Evolutionary conservation across 116 monocot species (phyloP).

Genomic region (Dioscorea cayenensis): DNA sequence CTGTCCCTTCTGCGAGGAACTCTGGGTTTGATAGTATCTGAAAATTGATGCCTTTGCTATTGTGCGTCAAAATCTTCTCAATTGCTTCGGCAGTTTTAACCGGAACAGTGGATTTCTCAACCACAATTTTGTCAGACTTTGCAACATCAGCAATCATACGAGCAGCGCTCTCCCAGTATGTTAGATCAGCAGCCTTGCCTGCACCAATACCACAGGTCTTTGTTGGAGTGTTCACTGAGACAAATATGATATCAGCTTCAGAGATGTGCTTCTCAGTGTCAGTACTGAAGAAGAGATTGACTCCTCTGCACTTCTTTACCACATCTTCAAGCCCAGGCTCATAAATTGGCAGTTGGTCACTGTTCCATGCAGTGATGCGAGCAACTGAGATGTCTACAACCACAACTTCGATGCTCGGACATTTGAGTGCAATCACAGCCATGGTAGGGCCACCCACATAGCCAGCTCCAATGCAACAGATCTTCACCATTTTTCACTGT

Average conservation of each 20-base stretch:
- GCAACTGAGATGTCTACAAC: slow-evolving; percentile 36
- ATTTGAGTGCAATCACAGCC: slow-evolving; percentile 47
- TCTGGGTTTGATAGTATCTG: slow-evolving; percentile 53
- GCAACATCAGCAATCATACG: slow-evolving; percentile 57
- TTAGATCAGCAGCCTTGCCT: slow-evolving; percentile 53
- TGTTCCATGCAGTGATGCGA: slow-evolving; percentile 44
- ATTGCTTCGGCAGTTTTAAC: slow-evolving; percentile 58
- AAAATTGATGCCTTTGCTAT: slow-evolving; percentile 43
- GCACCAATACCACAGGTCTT: slow-evolving; percentile 51
- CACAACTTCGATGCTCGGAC: slow-evolving; percentile 33
- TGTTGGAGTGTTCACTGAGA: slow-evolving; percentile 57
- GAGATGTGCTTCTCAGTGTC: slow-evolving; percentile 36
- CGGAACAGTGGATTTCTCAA: slow-evolving; percentile 54
- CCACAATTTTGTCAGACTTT: slow-evolving; percentile 50
- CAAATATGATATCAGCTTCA: slow-evolving; percentile 53
- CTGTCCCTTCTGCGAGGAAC: slow-evolving; percentile 50
- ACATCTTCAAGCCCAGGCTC: slow-evolving; percentile 49
- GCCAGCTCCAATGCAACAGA: slow-evolving; percentile 34
- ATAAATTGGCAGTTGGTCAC: slow-evolving; percentile 42
- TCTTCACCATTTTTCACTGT: slow-evolving; percentile 16
- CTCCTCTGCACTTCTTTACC: slow-evolving; percentile 37
- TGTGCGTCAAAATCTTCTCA: slow-evolving; percentile 52
- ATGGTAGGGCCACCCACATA: slow-evolving; percentile 33
- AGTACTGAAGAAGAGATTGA: slow-evolving; percentile 51
- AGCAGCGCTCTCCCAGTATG: slow-evolving; percentile 58